These are phyloP conservation scores for Leucosporidium creatinivorum DNA, from an alignment of 768 basidiomycete species.

Conservation along the genomic window DNA sequence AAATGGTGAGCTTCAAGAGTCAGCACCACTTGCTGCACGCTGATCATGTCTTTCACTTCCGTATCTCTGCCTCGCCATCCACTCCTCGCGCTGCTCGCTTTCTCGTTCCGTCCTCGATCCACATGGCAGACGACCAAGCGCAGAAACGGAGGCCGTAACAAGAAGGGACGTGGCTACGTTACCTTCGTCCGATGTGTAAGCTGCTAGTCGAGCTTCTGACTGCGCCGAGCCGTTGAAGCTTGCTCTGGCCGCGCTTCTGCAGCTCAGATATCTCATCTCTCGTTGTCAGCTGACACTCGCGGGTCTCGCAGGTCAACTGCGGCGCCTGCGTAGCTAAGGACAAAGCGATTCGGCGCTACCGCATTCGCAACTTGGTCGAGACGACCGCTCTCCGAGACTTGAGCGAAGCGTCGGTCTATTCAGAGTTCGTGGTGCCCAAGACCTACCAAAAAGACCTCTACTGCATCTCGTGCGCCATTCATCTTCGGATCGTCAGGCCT, in stretches of 20 bases:
- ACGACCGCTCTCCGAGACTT: constrained; percentile 93
- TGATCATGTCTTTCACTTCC: too few species aligned
- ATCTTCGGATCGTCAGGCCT: constrained; percentile 97
- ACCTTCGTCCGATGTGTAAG: constrained; percentile 86
- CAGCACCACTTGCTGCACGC: too few species aligned
- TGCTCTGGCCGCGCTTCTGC: too few species aligned
- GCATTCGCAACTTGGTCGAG: constrained; percentile 97
- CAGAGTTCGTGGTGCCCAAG: constrained; percentile 37
- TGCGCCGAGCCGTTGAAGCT: constrained; percentile 54
- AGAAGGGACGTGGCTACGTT: constrained; percentile 95
- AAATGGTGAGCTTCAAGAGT: too few species aligned
- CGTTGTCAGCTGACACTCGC: too few species aligned
- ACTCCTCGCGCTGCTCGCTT: too few species aligned
- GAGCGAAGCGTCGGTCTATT: constrained; percentile 86
- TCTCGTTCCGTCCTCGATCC: too few species aligned
- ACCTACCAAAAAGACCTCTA: constrained; percentile 54
- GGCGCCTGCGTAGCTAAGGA: constrained; percentile 70
- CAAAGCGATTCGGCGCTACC: constrained; percentile 56
- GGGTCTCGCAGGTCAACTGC: constrained; percentile 47
- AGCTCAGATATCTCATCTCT: too few species aligned
- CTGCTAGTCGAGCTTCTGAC: constrained; percentile 62
- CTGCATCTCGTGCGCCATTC: constrained; percentile 97
- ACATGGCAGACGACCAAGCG: constrained; percentile 53
- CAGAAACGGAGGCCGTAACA: constrained; percentile 98
- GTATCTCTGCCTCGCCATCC: too few species aligned